Evolutionary conservation across 805 yeast species (phyloP).

Genomic region (Metschnikowia gelsemii): DNA sequence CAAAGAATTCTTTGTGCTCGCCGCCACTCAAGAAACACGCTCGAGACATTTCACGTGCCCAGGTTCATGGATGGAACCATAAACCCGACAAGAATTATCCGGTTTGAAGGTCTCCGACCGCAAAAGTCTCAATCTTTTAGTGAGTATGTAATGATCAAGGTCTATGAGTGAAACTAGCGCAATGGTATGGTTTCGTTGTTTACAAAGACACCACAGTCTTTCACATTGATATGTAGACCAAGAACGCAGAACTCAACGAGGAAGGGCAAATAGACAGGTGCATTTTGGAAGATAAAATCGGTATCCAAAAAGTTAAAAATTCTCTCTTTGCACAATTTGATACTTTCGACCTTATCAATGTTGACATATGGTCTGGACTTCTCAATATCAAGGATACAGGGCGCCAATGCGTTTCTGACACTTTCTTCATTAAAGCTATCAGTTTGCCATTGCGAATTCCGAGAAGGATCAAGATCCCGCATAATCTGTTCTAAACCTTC

Average conservation of each 20-base stretch:
- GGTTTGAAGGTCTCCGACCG: too few species aligned
- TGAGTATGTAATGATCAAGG: background rate
- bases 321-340: slow-evolving; percentile 3
- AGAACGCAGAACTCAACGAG: slow-evolving; percentile 7
- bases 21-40: too few species aligned
- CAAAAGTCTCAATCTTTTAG: too few species aligned
- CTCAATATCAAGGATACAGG: slow-evolving; percentile 5
- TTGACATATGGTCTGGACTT: slow-evolving; percentile 7
- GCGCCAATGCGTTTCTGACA: slow-evolving; percentile 8
- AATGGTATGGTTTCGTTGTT: slow-evolving; percentile 7
- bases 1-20: background rate
- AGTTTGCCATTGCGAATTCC: slow-evolving; percentile 11
- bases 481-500: slow-evolving; percentile 2
- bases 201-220: slow-evolving; percentile 8
- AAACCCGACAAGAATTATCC: too few species aligned
- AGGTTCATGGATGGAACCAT: too few species aligned
- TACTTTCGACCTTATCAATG: slow-evolving; percentile 8
- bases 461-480: slow-evolving; percentile 6
- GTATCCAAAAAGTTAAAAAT: slow-evolving; percentile 3
- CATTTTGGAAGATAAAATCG: slow-evolving; percentile 6
- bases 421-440: slow-evolving; percentile 12
- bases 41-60: too few species aligned
- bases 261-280: slow-evolving; percentile 5
- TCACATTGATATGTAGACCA: slow-evolving; percentile 9
- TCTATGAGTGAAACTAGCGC: background rate